phyloP scores from a whole-genome alignment of 1,284 basidiomycete genomes.

The Ustilago tritici region DNA sequence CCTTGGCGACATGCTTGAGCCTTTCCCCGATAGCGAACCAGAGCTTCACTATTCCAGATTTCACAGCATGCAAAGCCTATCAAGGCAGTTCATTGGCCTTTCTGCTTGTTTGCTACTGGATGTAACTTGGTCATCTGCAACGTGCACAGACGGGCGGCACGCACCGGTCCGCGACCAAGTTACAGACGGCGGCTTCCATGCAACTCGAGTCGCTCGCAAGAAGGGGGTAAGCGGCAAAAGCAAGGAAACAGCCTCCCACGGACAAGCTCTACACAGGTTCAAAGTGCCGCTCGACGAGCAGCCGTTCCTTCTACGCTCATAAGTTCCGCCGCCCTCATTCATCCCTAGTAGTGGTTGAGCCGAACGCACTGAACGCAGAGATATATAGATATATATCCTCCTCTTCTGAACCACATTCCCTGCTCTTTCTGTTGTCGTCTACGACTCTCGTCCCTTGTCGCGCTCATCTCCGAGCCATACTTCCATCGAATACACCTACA shows the following conservation, averaged over 20 bases:
- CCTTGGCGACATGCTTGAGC: background rate
- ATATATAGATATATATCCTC: background rate
- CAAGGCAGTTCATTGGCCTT: too few species aligned
- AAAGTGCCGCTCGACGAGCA: background rate
- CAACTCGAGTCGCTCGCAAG: background rate
- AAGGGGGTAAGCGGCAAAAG: background rate
- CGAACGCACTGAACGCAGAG: background rate
- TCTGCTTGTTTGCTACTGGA: background rate
- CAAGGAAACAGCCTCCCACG: background rate
- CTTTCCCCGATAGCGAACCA: slow-evolving; percentile 6
- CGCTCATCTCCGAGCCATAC: background rate
- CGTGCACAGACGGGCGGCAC: background rate
- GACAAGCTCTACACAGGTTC: background rate
- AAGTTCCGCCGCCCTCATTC: background rate
- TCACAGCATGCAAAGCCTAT: background rate
- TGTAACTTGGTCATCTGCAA: too few species aligned
- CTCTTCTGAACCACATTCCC: too few species aligned
- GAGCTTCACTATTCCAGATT: background rate
- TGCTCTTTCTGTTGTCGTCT: too few species aligned
- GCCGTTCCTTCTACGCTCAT: background rate
- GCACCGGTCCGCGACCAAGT: background rate
- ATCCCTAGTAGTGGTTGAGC: background rate
- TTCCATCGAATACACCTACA: too few species aligned
- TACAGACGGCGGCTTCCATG: background rate
- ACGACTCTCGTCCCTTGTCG: background rate